A percentile compares a stretch with the other conserved stretches of the same genome.
Evolutionary conservation across 257 asterid species (phyloP).

Genomic region (Salvia miltiorrhiza): DNA sequence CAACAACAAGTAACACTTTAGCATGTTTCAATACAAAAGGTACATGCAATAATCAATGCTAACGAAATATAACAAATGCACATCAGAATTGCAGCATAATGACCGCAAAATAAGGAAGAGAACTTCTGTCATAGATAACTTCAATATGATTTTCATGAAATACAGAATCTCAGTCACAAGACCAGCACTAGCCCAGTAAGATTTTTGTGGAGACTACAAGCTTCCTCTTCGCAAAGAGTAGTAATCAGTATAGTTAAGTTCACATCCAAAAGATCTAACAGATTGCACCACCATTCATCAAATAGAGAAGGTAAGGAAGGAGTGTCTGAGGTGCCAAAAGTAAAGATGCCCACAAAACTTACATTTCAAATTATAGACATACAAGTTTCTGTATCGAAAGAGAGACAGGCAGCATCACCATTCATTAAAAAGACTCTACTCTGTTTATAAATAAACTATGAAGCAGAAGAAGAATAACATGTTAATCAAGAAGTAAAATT

Average conservation of each 20-base stretch:
- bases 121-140: neutral
- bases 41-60: neutral
- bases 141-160: neutral
- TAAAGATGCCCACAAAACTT: neutral
- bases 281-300: neutral
- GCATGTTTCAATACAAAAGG: neutral
- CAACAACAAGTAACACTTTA: constrained; percentile 1
- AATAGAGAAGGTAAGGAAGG: neutral
- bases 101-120: neutral
- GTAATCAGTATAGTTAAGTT: neutral
- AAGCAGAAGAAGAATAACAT: neutral
- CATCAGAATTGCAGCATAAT: neutral
- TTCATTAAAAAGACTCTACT: neutral
- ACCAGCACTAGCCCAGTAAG: no score
- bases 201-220: no score
- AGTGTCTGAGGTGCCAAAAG: neutral
- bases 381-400: neutral
- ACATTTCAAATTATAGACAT: neutral
- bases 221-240: neutral
- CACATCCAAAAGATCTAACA: neutral
- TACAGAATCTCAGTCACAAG: neutral
- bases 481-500: neutral
- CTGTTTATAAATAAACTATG: neutral
- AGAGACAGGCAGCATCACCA: neutral
- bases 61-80: neutral